A percentile compares a stretch with the other conserved stretches of the same genome.
Conservation (phyloP, 805 yeast species). For the Candida arabinofermentans region DNA sequence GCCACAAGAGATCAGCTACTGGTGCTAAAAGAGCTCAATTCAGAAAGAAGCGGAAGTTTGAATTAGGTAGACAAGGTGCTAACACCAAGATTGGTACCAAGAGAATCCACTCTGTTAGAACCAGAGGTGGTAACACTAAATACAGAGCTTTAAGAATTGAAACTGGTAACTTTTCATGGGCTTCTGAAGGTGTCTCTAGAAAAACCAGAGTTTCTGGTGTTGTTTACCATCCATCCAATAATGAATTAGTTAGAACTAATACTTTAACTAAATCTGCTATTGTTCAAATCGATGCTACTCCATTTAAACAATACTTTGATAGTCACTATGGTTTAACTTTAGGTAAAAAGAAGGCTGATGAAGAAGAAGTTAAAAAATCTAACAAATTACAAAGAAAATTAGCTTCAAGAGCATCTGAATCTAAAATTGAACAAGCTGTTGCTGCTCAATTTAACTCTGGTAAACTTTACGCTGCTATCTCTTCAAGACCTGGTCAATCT, state of each 20-base stretch:
- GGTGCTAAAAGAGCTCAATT: slow-evolving; percentile 99
- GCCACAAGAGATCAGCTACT: slow-evolving; percentile 99
- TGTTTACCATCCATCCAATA: slow-evolving; percentile 99
- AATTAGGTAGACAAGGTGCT: slow-evolving; percentile 99
- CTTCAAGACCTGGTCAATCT: slow-evolving; percentile 99
- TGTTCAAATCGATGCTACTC: slow-evolving; percentile 99
- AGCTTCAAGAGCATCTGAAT: slow-evolving; percentile 83
- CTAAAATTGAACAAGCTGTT: slow-evolving; percentile 86
- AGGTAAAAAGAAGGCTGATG: slow-evolving; percentile 78
- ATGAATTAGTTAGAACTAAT: slow-evolving; percentile 99
- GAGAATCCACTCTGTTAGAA: slow-evolving; percentile 98
- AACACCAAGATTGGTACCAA: slow-evolving; percentile 98
- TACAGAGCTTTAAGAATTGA: slow-evolving; percentile 99
- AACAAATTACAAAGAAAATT: slow-evolving; percentile 85
- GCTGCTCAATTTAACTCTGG: slow-evolving; percentile 98
- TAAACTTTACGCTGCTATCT: slow-evolving; percentile 96
- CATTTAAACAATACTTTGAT: slow-evolving; percentile 99
- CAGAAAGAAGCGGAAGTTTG: slow-evolving; percentile 99
- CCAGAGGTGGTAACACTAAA: slow-evolving; percentile 99
- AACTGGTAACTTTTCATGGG: slow-evolving; percentile 99
- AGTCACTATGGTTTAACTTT: slow-evolving; percentile 92
- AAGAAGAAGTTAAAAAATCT: slow-evolving; percentile 63
- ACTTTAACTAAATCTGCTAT: slow-evolving; percentile 98
- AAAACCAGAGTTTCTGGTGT: slow-evolving; percentile 99
- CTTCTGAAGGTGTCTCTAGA: slow-evolving; percentile 96